Evolutionary conservation across 2,329 filamentous ascomycete genomes (phyloP), one percentile per base, ranked within the genome.

Genomic region (Emericellopsis cladophorae): DNA sequence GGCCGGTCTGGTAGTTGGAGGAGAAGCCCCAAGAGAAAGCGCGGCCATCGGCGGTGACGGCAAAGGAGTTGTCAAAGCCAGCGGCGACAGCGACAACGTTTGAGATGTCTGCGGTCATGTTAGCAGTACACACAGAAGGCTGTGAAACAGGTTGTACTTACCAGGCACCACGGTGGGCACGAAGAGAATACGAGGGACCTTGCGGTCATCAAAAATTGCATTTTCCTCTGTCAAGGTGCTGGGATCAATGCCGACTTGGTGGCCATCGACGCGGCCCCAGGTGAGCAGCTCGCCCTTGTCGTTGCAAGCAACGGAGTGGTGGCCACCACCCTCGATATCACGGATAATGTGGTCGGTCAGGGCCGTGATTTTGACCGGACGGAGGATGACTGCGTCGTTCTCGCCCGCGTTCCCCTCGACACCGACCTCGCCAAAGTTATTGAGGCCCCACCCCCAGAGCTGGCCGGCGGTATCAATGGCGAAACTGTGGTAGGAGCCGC

Each of bases 21-120:
- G 76, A 83, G 65, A 92, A 90, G 9, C 86, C 86, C 83, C 84
- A 92, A 2, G 77, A 77, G 61, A 79, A 89, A 12, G 79, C 81
- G 51, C 78, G 76, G 46, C 85, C 85, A 32, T 84, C 73, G 37
- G 67, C 68, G 46, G 77, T 77, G 50, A 92, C 70, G 36, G 78
- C 81, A 46, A 92, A 77, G 50, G 72, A 82, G 60, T 87, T 84
- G 51, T 92, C 84, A 2, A 76, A 76, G 31, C 79, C 81, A 37
- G 80, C 78, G 14, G 77, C 65, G 29, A 80, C 76, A 2, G 55
- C 45, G 11, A 51, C 44, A 10, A 79, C 73, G 31, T 78, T 66
- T 26, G 81, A 67, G 16, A 74, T 54, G 8, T 61, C 65, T 64
- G 45, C 46, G 21, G 18, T 21, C 18, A 21, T 21, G 18, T 21